Evolutionary conservation across 2,329 filamentous ascomycete genomes (phyloP).

Genomic region (Alternaria sp.): DNA sequence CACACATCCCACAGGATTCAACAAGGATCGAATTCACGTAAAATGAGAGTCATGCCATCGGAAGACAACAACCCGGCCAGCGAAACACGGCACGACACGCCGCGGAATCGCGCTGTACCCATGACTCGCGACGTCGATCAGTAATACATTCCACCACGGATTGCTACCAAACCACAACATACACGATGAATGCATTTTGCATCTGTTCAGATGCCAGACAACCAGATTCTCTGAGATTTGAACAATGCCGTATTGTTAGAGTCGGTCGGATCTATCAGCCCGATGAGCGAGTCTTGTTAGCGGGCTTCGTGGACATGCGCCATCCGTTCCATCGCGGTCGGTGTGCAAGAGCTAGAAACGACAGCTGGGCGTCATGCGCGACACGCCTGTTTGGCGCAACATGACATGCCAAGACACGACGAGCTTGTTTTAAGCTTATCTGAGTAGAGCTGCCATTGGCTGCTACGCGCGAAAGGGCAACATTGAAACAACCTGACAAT

Average conservation of each 20-base stretch:
- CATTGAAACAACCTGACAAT: constrained; percentile 16
- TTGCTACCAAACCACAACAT: not conserved
- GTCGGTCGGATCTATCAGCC: not conserved
- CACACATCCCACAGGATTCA: not conserved
- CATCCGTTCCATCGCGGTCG: not conserved
- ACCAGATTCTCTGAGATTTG: not conserved
- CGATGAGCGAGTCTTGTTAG: not conserved
- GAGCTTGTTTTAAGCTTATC: constrained; percentile 15
- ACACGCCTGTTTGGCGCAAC: not conserved
- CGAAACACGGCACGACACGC: constrained; percentile 2
- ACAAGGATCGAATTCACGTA: not conserved
- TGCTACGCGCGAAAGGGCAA: not conserved
- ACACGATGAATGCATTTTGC: not conserved
- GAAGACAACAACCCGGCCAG: not conserved
- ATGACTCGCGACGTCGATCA: constrained; percentile 1
- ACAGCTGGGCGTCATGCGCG: not conserved
- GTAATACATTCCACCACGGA: not conserved
- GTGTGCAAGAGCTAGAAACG: constrained; percentile 1
- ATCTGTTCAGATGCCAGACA: not conserved
- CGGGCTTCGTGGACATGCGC: not conserved
- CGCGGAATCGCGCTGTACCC: not conserved
- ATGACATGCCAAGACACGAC: constrained; percentile 5
- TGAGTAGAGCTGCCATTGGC: constrained; percentile 1
- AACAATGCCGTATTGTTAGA: not conserved
- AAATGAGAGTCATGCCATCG: not conserved